Base-by-base conservation (phyloP, 2,329 filamentous ascomycete genomes). In the Colletotrichum sojae region DNA sequence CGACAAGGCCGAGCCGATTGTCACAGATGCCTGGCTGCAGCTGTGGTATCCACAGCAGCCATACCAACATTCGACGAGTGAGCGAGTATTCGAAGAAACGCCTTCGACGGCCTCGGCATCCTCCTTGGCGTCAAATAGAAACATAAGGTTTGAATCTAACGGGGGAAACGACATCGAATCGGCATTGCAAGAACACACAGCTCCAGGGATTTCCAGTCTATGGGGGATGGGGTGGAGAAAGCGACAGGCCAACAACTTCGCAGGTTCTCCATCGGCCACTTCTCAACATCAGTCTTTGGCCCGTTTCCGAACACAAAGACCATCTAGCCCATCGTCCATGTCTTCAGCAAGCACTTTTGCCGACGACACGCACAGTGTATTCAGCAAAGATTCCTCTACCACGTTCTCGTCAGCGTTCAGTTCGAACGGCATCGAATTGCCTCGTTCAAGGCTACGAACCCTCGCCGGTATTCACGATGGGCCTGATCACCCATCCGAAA, bases 41-140 rank as follows among this genome's bases (percentile, higher is more conserved):
- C 74, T 79, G 39, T 79, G 78, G 78, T 70, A 79, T 48, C 75
- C 77, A 4, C 77, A 76, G 43, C 65, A 71, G 36, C 64, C 74
- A 0, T 72, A 72, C 2, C 76, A 75, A 0, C 73, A 74, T 0
- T 72, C 78, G n/a, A n/a, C n/a, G n/a, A n/a, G n/a, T n/a, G n/a
- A n/a, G n/a, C n/a, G n/a, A n/a, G n/a, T n/a, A n/a, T n/a, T n/a
- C n/a, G n/a, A n/a, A n/a, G n/a, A n/a, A n/a, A n/a, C n/a, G n/a
- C n/a, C n/a, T n/a, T n/a, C n/a, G n/a, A n/a, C n/a, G n/a, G n/a
- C n/a, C n/a, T n/a, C n/a, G n/a, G n/a, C n/a, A n/a, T n/a, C n/a
- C n/a, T n/a, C n/a, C n/a, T n/a, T n/a, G n/a, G n/a, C n/a, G n/a
- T n/a, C n/a, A n/a, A n/a, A n/a, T n/a, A n/a, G n/a, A n/a, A n/a